Evolutionary conservation across 345 rosid genomes (phyloP), one percentile per base, ranked within the genome.

Genomic region (Linum tenue): DNA sequence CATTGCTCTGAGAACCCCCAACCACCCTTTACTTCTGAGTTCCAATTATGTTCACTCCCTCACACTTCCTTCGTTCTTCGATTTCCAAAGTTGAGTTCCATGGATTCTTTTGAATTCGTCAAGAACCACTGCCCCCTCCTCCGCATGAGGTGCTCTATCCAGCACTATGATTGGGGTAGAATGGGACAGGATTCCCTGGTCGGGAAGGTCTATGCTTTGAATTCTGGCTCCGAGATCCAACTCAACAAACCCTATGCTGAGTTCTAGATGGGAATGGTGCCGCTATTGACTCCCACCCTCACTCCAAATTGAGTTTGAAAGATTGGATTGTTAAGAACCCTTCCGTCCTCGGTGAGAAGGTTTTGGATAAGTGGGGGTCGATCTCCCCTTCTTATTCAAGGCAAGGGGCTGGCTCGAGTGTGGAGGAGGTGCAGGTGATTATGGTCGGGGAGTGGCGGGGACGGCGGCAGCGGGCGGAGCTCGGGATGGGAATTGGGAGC

Each of bases 381-480:
- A 95, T 88, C 97, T 95, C 58, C 99, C 99, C 15, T 95, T 89
- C 74, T 71, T 95, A 67, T 90, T 91, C 85, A 95, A 95, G 99
- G 99, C 87, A 73, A 22, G 31, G 31, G 31, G 31, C 31, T 22
- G 1, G 31, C 1, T 22, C 31, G 31, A 22, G 31, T 0, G 31
- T 22, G 31, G 31, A 22, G 31, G 31, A 22, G 31, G 31, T 22
- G 31, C 31, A 22, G 31, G 31, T 22, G 31, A 22, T 22, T 22
- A 22, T 22, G 31, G 31, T 22, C 31, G 31, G 31, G 31, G 31
- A 22, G 31, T 22, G 31, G 1, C 31, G 31, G 31, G 0, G 31
- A 22, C 31, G 31, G 31, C 31, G 31, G 31, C 31, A 22, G 31
- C 31, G 31, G 31, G 31, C 31, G 31, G 31, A 22, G 31, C 31